A percentile compares a stretch with the other conserved stretches of the same genome.
Conservation (phyloP, 331 rosid genomes). For the Stylosanthes scabra region DNA sequence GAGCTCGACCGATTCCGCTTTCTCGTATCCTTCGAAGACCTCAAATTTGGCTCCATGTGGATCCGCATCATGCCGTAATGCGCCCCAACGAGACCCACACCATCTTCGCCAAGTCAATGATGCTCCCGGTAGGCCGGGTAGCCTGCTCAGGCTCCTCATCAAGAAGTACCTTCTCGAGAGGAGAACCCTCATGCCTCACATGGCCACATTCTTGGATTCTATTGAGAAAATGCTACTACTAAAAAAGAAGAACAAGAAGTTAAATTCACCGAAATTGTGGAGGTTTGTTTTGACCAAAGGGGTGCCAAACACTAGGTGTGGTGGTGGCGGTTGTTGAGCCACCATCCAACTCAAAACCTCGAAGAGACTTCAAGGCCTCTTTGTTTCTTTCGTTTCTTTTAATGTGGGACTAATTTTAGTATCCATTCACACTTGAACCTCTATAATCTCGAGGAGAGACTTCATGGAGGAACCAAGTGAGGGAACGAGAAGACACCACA, state of each 20-base stretch:
- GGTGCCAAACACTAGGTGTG: slow-evolving; percentile 52
- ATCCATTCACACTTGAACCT: too few species aligned
- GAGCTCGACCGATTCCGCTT: slow-evolving; percentile 64
- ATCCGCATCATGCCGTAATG: slow-evolving; percentile 66
- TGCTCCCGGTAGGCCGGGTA: slow-evolving; percentile 56
- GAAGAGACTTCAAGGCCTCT: too few species aligned
- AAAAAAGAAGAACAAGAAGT: slow-evolving; percentile 33
- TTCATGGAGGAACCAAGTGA: too few species aligned
- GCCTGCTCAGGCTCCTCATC: slow-evolving; percentile 62
- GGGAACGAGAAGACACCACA: too few species aligned
- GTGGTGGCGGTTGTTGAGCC: too few species aligned
- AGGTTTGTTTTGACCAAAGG: slow-evolving; percentile 66
- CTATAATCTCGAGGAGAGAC: too few species aligned
- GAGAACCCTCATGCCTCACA: slow-evolving; percentile 67
- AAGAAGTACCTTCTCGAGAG: slow-evolving; percentile 81
- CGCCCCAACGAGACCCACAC: slow-evolving; percentile 60
- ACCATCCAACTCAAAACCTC: too few species aligned
- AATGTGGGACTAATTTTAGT: too few species aligned
- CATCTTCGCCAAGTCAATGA: slow-evolving; percentile 81
- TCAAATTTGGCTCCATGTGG: slow-evolving; percentile 73
- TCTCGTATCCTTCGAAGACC: slow-evolving; percentile 62
- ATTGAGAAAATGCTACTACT: slow-evolving; percentile 38
- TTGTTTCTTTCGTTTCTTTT: too few species aligned
- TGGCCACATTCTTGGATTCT: slow-evolving; percentile 83
- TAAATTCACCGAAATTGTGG: slow-evolving; percentile 87